Evolutionary conservation across 371 early-diverging fungal species (phyloP).

Genomic region (Rhizopus microsporus): DNA sequence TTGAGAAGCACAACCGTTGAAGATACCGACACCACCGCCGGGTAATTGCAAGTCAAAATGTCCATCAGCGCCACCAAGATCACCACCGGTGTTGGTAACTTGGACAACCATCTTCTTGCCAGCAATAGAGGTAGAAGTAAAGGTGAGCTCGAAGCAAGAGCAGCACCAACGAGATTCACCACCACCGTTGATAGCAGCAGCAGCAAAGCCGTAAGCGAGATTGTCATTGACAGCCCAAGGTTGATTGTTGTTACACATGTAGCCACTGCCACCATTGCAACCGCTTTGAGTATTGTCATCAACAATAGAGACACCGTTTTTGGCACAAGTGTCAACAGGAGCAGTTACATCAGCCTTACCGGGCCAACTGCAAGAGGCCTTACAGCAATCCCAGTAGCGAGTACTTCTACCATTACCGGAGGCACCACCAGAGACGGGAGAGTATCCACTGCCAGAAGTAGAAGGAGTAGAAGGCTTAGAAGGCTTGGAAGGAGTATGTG

Average conservation of each 20-base stretch:
- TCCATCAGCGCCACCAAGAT: slow-evolving; percentile 24
- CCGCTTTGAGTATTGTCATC: slow-evolving; percentile 32
- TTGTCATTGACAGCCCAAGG: slow-evolving; percentile 44
- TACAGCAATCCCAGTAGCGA: slow-evolving; percentile 57
- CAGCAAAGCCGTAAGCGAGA: slow-evolving; percentile 52
- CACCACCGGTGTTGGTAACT: slow-evolving; percentile 51
- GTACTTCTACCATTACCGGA: slow-evolving; percentile 43
- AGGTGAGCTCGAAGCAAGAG: slow-evolving; percentile 46
- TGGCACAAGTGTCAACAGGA: slow-evolving; percentile 38
- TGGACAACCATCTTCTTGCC: slow-evolving; percentile 54
- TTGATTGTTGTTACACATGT: slow-evolving; percentile 49
- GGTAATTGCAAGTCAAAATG: slow-evolving; percentile 55
- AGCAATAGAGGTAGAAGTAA: slow-evolving; percentile 33
- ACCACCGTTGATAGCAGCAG: slow-evolving; percentile 34
- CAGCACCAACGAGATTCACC: slow-evolving; percentile 44
- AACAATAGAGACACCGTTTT: slow-evolving; percentile 33
- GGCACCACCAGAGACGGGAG: slow-evolving; percentile 17
- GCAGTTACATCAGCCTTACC: slow-evolving; percentile 35
- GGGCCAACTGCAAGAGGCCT: slow-evolving; percentile 47
- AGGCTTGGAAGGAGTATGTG: too few relatives aligned
- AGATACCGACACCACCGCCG: slow-evolving; percentile 53
- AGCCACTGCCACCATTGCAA: slow-evolving; percentile 41
- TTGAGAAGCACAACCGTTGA: slow-evolving; percentile 44
- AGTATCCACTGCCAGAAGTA: slow-evolving; percentile 24
- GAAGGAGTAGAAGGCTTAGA: slow-evolving; percentile 10